A percentile compares a stretch with the other conserved stretches of the same genome.
phyloP scores from a whole-genome alignment of 2,329 filamentous ascomycete genomes.

The Fusarium torreyae region DNA sequence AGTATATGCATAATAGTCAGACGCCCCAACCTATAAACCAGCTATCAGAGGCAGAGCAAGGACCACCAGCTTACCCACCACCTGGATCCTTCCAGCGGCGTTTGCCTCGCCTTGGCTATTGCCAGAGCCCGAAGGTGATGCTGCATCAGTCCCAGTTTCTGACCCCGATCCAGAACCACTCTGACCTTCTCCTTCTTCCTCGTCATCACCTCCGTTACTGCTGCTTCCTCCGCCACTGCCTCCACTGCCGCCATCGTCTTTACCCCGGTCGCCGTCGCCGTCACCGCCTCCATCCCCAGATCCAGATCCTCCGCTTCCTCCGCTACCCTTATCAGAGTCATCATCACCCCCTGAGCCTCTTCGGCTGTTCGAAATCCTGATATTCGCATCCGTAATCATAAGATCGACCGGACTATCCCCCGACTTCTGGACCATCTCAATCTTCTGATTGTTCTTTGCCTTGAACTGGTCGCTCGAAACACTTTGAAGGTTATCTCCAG shows the following conservation, averaged over 20 bases:
- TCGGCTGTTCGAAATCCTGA: not conserved
- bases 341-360: too few species aligned
- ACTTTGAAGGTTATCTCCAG: not conserved
- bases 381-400: slow-evolving; percentile 18
- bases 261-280: too few species aligned
- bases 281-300: not conserved
- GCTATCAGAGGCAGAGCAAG: not conserved
- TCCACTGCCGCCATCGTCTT: not conserved
- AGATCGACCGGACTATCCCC: slow-evolving; percentile 18
- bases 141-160: not conserved
- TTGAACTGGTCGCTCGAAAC: slow-evolving; percentile 14
- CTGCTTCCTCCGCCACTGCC: not conserved
- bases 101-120: not conserved
- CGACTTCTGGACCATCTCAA: slow-evolving; percentile 11
- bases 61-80: not conserved
- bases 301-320: too few species aligned
- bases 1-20: too few species aligned
- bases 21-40: not conserved
- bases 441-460: slow-evolving; percentile 21
- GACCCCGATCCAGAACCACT: not conserved
- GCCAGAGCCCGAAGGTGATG: not conserved
- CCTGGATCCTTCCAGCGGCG: not conserved
- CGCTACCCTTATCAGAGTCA: too few species aligned
- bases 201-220: not conserved
- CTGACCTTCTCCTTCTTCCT: not conserved